Base-by-base conservation (phyloP, 345 rosid genomes). In the Erysimum cheiranthoides region DNA sequence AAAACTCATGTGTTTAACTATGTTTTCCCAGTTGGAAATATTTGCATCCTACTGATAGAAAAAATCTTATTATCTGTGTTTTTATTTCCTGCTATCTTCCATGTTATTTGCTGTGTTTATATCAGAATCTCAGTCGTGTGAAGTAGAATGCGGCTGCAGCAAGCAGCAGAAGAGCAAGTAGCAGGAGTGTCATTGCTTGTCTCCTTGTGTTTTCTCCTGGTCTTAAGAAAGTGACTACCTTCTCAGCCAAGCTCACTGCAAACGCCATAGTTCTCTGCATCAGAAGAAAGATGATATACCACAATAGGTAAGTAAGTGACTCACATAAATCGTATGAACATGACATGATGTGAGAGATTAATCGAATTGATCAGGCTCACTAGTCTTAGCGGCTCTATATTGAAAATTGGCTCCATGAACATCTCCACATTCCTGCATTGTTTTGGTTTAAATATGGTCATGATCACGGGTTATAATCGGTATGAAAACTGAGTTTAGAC, bases 391-490 rank as follows among this genome's bases (percentile, higher is more conserved):
- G 90, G 88, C 43, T 85, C 90, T 0, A 85, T 21, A n/a, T 83
- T 85, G 51, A 90, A 81, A 32, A 93, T 79, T 63, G 97, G 93
- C 25, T 91, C 91, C 84, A 87, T 84, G 78, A 87, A 84, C 92
- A 93, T 87, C 83, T 90, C 96, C 12, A 91, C 84, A 50, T 91
- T 86, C 88, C 97, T 91, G 82, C 61, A 47, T 66, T 38, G 56
- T 52, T 53, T 68, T 60, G 14, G 53, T 40, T 65, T 14, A 42
- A 17, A 58, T 4, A 32, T 68, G 50, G 64, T 49, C 73, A 51
- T 66, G 50, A 43, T 59, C 64, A 40, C 1, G 9, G 56, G 40
- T 56, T 40, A 60, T 53, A 47, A n/a, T 31, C 17, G 6, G 9
- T 13, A 4, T 51, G 47, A 12, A 21, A 78, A 59, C 57, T 43